Evolutionary conservation across 768 basidiomycete species (phyloP).

Genomic region (Lactarius vividus): DNA sequence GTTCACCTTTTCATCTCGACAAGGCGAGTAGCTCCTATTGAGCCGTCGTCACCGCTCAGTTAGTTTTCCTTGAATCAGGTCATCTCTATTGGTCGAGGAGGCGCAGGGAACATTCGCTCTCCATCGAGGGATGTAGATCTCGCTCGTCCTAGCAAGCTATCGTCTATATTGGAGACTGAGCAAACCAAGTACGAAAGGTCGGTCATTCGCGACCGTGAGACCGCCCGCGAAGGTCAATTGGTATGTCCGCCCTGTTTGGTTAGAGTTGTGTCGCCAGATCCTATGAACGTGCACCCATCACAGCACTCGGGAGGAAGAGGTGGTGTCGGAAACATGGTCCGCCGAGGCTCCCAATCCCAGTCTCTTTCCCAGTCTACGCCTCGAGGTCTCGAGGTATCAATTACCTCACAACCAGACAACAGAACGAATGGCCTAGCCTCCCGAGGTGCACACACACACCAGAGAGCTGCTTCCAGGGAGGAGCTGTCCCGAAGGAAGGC

Average conservation of each 20-base stretch:
- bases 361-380: neutral
- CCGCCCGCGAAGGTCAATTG: neutral
- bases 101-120: slow-evolving; percentile 15
- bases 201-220: neutral
- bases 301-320: slow-evolving; percentile 18
- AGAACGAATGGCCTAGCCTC: neutral
- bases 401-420: neutral
- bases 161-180: neutral
- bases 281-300: slow-evolving; percentile 1
- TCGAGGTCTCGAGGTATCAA: neutral
- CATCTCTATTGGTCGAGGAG: slow-evolving; percentile 20
- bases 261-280: neutral
- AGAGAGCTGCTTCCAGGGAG: neutral
- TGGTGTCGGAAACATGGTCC: slow-evolving; percentile 12
- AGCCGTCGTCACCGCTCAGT: neutral
- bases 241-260: slow-evolving; percentile 8
- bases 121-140: neutral
- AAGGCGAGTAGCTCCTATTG: neutral
- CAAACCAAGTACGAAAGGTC: neutral
- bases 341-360: neutral
- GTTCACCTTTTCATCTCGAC: neutral
- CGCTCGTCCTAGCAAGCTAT: neutral
- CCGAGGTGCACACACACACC: neutral
- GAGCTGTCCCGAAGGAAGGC: neutral
- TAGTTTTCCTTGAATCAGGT: neutral